Base-by-base conservation (phyloP, 305 asterid species). In the Fraxinus dipetala region DNA sequence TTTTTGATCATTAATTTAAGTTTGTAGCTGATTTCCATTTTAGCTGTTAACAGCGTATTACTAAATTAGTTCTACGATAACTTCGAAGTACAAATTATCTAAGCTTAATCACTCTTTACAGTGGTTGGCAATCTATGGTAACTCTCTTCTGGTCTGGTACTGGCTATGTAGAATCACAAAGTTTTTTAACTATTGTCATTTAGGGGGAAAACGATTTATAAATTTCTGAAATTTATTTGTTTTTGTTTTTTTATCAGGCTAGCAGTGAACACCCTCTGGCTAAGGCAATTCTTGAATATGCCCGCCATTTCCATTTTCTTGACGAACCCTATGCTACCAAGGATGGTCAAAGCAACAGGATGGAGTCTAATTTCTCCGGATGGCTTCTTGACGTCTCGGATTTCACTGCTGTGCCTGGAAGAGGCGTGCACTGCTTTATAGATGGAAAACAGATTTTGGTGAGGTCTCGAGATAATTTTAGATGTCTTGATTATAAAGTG, bases 201-300 rank as follows among this genome's bases (percentile, higher is more conserved):
- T 5, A 59, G 11, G 26, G 75, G 40, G 11, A 72, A 61, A 77
- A 61, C 56, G 74, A 81, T 69, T 32, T 40, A n/a, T 82, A 79
- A 61, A 45, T 30, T 79, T 34, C 7, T 35, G 69, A 14, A 56
- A 77, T 85, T 80, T 78, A 76, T 75, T 80, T 79, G 72, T 35
- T 69, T 85, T 88, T 86, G 54, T 77, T 16, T 31, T 28, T 70
- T 30, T 31, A 70, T 75, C 91, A 96, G 99, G 98, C 94, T 84
- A 87, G 97, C 88, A 96, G 99, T 30, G 99, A 96, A 84, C 98
- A 96, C 83, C 99, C 99, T 73, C 86, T 96, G 95, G 98, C 91
- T 38, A 93, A 90, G 85, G 98, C 99, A 79, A 91, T 96, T 82
- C 79, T 96, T 83, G 99, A 92, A 80, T 92, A 94, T 81, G 92